Conservation (phyloP, 2,329 filamentous ascomycete genomes). For the Phialemoniopsis sp. region DNA sequence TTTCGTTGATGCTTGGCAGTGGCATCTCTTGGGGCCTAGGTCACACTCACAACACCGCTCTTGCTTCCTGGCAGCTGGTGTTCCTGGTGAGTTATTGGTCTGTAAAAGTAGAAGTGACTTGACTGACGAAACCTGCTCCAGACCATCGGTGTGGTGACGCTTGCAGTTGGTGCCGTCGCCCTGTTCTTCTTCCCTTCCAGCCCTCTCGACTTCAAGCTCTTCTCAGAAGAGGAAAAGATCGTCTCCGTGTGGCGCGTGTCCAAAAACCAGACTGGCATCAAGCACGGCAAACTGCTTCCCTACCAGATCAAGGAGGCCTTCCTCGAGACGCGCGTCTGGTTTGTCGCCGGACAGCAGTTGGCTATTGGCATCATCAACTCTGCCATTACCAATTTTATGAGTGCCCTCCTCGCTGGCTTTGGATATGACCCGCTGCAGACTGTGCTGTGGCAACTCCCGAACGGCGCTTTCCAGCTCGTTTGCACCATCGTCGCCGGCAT, state of each 20-base stretch:
- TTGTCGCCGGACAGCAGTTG: conserved; percentile 20
- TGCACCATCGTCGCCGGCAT: conserved; percentile 28
- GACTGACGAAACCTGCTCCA: not conserved
- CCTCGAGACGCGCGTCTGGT: conserved; percentile 19
- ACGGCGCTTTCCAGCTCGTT: conserved; percentile 24
- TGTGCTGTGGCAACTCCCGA: conserved; percentile 34
- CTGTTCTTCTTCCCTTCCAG: conserved; percentile 26
- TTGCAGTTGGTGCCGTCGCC: conserved; percentile 9
- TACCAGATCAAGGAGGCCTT: conserved; percentile 23
- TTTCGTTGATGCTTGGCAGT: conserved; percentile 20
- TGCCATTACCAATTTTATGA: conserved; percentile 42
- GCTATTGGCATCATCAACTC: conserved; percentile 28
- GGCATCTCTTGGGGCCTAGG: conserved; percentile 23
- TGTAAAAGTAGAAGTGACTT: no score
- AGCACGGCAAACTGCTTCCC: conserved; percentile 27
- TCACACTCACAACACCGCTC: conserved; percentile 2
- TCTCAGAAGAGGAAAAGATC: conserved; percentile 26
- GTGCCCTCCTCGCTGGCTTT: conserved; percentile 29
- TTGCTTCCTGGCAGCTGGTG: not conserved
- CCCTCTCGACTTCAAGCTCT: conserved; percentile 25
- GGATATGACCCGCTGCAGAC: conserved; percentile 28
- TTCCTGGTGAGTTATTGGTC: conserved; percentile 2
- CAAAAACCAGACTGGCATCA: conserved; percentile 33
- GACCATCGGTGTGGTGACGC: conserved; percentile 13
- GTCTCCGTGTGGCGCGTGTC: conserved; percentile 33